These are phyloP conservation scores for Phytophthora rubi DNA, from an alignment of 352 stramenopile genomes.

Conservation along the genomic window DNA sequence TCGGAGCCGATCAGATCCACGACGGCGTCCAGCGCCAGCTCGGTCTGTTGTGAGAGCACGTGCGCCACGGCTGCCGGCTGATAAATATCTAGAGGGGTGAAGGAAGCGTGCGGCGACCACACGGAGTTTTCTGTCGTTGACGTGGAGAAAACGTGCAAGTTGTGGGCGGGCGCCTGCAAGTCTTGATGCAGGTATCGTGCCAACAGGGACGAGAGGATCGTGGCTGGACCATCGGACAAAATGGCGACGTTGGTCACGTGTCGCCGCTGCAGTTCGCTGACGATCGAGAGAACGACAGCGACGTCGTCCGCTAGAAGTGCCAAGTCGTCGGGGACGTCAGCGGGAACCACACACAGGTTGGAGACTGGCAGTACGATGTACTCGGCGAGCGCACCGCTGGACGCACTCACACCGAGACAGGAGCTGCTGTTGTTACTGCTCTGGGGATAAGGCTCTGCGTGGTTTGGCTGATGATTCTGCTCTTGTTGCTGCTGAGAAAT, in stretches of 20 bases:
- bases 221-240: constrained; percentile 26
- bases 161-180: constrained; percentile 19
- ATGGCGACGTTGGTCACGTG: constrained; percentile 36
- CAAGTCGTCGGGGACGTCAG: constrained; percentile 45
- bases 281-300: constrained; percentile 46
- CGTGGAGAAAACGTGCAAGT: constrained; percentile 44
- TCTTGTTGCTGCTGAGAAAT: constrained; percentile 1
- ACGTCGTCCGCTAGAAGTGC: constrained; percentile 50
- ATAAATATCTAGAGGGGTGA: constrained; percentile 47
- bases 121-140: constrained; percentile 11
- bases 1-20: constrained; percentile 63
- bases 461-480: constrained; percentile 4
- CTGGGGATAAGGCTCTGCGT: not conserved
- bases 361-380: constrained; percentile 48
- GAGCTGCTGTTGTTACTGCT: constrained; percentile 2
- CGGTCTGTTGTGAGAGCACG: constrained; percentile 31
- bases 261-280: constrained; percentile 32
- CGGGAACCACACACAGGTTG: constrained; percentile 42
- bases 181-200: constrained; percentile 37
- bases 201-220: constrained; percentile 42
- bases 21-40: constrained; percentile 47
- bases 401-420: constrained; percentile 43
- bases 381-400: constrained; percentile 44
- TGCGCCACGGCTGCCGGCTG: constrained; percentile 28
- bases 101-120: constrained; percentile 29